phyloP scores from a whole-genome alignment of 805 yeast species.

The Candida corydali region DNA sequence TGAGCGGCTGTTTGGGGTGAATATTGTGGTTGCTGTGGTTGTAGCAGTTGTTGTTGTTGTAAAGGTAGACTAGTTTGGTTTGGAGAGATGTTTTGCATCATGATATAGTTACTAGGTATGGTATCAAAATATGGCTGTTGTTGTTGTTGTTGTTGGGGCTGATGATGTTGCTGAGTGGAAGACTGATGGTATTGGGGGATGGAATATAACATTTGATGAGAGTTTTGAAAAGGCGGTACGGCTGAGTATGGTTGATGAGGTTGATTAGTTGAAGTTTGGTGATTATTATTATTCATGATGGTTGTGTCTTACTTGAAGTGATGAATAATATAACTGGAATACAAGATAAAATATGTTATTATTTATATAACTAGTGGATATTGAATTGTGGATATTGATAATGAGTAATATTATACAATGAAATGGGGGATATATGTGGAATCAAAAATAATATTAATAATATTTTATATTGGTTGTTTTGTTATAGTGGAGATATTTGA shows the following conservation, averaged over 20 bases:
- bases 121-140: slow-evolving; percentile 2
- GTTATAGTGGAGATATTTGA: no score
- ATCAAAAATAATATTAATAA: no score
- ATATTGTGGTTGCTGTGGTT: slow-evolving; percentile 9
- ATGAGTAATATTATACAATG: no score
- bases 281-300: slow-evolving; percentile 1
- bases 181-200: slow-evolving; percentile 5
- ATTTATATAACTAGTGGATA: no score
- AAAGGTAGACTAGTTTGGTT: slow-evolving; percentile 9
- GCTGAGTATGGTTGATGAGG: slow-evolving; percentile 1
- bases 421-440: no score
- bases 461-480: no score
- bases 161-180: not conserved
- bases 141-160: slow-evolving; percentile 1
- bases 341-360: no score
- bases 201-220: slow-evolving; percentile 6
- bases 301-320: no score
- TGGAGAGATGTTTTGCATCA: slow-evolving; percentile 16
- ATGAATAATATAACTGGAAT: no score
- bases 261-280: slow-evolving; percentile 1
- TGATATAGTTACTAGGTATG: slow-evolving; percentile 19
- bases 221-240: slow-evolving; percentile 2
- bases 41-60: slow-evolving; percentile 7
- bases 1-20: slow-evolving; percentile 7
- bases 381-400: no score